phyloP scores from a whole-genome alignment of 352 stramenopile species.

The Globisporangium solare region DNA sequence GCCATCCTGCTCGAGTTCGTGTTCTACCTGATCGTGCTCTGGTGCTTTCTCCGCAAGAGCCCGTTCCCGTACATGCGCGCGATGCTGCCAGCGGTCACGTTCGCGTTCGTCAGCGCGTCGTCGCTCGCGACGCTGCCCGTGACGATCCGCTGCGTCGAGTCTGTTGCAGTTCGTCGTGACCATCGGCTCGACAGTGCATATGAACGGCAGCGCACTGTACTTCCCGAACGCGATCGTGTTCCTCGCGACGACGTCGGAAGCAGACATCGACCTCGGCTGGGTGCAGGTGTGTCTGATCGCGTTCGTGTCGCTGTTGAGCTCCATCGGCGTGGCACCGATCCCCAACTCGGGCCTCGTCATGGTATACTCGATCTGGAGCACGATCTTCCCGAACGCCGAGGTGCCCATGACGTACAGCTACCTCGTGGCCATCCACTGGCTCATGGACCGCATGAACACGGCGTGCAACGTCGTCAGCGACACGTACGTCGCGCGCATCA shows the following conservation, averaged over 20 bases:
- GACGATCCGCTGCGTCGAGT: conserved; percentile 58
- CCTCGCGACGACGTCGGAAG: conserved; percentile 44
- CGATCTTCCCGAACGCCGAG: conserved; percentile 50
- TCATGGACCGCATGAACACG: conserved; percentile 68
- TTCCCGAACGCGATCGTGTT: conserved; percentile 68
- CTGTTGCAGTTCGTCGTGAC: conserved; percentile 68
- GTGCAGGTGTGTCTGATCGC: conserved; percentile 51
- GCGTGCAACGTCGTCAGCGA: conserved; percentile 66
- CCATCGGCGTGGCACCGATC: conserved; percentile 57
- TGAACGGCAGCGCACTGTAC: conserved; percentile 75
- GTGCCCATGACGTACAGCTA: conserved; percentile 65
- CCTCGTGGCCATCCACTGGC: conserved; percentile 69
- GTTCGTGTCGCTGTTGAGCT: conserved; percentile 57
- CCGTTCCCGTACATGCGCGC: conserved; percentile 54
- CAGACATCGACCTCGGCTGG: conserved; percentile 34
- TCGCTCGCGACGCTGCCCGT: conserved; percentile 65
- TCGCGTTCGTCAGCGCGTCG: conserved; percentile 61
- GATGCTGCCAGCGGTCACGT: conserved; percentile 59
- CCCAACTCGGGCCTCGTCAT: conserved; percentile 68
- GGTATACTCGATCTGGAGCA: conserved; percentile 72
- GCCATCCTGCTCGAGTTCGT: conserved; percentile 46
- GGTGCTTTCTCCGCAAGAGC: conserved; percentile 37
- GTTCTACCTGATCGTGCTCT: conserved; percentile 53
- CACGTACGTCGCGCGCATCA: conserved; percentile 68
- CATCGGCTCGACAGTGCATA: conserved; percentile 66